Percentiles rank a stretch among this genome's conserved stretches.
phyloP scores from a whole-genome alignment of 2,329 filamentous ascomycete genomes.

The Tetracladium maxilliforme region DNA sequence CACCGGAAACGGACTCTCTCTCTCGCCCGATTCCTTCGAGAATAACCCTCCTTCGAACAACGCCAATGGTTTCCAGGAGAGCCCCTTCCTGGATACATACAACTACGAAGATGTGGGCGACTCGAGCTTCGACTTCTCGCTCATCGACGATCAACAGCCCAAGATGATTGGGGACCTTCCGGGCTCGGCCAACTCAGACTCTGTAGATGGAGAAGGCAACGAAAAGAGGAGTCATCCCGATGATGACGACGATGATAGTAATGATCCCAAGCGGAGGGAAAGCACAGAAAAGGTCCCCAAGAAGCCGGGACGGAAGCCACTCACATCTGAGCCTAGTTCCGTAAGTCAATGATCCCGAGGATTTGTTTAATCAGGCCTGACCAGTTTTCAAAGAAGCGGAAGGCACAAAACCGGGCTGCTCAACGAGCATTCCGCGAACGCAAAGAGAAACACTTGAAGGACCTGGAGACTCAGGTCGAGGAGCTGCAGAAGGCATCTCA shows the following conservation, averaged over 20 bases:
- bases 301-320: constrained; percentile 90
- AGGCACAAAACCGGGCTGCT: constrained; percentile 87
- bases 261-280: constrained; percentile 64
- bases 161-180: constrained; percentile 68
- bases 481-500: constrained; percentile 74
- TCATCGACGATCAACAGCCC: constrained; percentile 34
- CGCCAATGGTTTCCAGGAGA: constrained; percentile 45
- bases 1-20: too few species aligned
- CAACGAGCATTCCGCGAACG: constrained; percentile 89
- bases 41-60: constrained; percentile 22
- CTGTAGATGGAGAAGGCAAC: constrained; percentile 18
- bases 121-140: constrained; percentile 49
- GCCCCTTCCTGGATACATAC: constrained; percentile 74
- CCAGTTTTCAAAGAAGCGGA: constrained; percentile 55
- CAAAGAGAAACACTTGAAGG: constrained; percentile 82
- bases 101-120: constrained; percentile 64
- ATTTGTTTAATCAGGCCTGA: constrained; percentile 6
- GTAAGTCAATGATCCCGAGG: constrained; percentile 41
- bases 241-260: constrained; percentile 48
- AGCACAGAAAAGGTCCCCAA: constrained; percentile 73
- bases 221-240: constrained; percentile 64
- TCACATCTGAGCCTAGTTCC: constrained; percentile 89
- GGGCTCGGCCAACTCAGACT: constrained; percentile 19
- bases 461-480: constrained; percentile 65
- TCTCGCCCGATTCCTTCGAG: constrained; percentile 22